Base-by-base conservation (phyloP, 495 filamentous ascomycete species). In the Trichoderma erinaceum region DNA sequence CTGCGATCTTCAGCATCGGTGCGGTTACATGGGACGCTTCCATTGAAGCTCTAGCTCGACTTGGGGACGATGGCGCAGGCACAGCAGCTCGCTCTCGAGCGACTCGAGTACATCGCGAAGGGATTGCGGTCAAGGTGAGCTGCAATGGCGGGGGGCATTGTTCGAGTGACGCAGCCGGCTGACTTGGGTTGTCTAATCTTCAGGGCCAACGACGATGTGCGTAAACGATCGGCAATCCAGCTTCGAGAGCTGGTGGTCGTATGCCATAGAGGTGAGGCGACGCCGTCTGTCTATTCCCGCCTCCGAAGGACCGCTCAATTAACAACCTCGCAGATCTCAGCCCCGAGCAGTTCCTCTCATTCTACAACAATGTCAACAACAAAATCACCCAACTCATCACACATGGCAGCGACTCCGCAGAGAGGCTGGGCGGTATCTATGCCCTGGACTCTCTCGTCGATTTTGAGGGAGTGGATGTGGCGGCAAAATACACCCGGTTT, bases 381-480 rank as follows among this genome's bases (percentile, higher is more conserved):
- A 85, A 87, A 46, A 92, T 96, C 68, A 88, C 88, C 61, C 78
- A 84, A 21, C 85, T 96, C 58, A 85, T 97, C 66, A 86, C 92
- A 63, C 91, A 92, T 71, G 90, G 92, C 69, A 87, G 84, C 78
- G 94, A 97, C 73, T 88, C 90, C 21, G 88, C 87, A 72, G 95
- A 98, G 70, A 87, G 91, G 66, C 88, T 97, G 70, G 96, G 92
- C 61, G 95, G 95, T 13, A 90, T 99, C 43, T 85, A 93, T 44
- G 93, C 95, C 67, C 89, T 99, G 67, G 93, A 96, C 74, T 87
- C 88, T 46, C 85, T 99, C 32, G 96, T 97, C 76, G 91, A 96
- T 75, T 97, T 99, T 72, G 92, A 96, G 71, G 93, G 93, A 69
- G 93, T 97, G 48, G 96, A 98, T 78, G 88, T 89, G 8, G 93